These are phyloP conservation scores for Clonostachys rosea DNA, from an alignment of 2,329 filamentous ascomycete species.

Conservation along the genomic window DNA sequence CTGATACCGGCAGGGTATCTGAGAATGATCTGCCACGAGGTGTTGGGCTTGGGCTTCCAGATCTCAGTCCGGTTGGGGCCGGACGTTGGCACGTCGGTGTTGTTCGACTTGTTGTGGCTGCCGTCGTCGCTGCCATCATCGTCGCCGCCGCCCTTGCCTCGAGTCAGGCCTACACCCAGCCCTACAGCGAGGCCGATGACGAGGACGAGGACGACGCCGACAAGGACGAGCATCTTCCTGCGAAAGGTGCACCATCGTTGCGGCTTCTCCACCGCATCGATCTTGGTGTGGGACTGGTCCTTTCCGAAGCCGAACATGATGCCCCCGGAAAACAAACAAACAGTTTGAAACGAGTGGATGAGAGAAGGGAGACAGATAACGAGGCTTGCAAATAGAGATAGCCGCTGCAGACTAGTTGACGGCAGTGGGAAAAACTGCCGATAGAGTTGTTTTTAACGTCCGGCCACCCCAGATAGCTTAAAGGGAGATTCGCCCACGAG, in stretches of 20 bases:
- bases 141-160: slow-evolving; percentile 14
- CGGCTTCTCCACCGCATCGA: slow-evolving; percentile 2
- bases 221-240: slow-evolving; percentile 21
- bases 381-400: too few relatives aligned
- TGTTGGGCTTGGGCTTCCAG: slow-evolving; percentile 49
- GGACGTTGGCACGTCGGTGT: slow-evolving; percentile 9
- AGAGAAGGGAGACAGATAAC: too few relatives aligned
- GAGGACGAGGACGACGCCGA: slow-evolving; percentile 12
- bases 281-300: not conserved
- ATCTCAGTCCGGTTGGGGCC: slow-evolving; percentile 6
- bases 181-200: slow-evolving; percentile 45
- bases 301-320: slow-evolving; percentile 1
- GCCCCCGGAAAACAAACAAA: too few relatives aligned
- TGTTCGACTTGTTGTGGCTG: slow-evolving; percentile 8
- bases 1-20: slow-evolving; percentile 32
- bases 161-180: slow-evolving; percentile 48
- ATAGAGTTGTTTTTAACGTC: too few relatives aligned
- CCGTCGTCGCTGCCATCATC: slow-evolving; percentile 7
- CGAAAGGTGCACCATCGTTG: slow-evolving; percentile 2
- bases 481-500: too few relatives aligned
- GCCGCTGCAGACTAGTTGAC: too few relatives aligned
- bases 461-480: too few relatives aligned
- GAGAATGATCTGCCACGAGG: slow-evolving; percentile 61
- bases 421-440: too few relatives aligned
- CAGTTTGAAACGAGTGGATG: too few relatives aligned